A percentile compares a stretch with the other conserved stretches of the same genome.
These are phyloP conservation scores for Pseudogymnoascus pannorum DNA, from an alignment of 2,329 filamentous ascomycete genomes.

Conservation along the genomic window DNA sequence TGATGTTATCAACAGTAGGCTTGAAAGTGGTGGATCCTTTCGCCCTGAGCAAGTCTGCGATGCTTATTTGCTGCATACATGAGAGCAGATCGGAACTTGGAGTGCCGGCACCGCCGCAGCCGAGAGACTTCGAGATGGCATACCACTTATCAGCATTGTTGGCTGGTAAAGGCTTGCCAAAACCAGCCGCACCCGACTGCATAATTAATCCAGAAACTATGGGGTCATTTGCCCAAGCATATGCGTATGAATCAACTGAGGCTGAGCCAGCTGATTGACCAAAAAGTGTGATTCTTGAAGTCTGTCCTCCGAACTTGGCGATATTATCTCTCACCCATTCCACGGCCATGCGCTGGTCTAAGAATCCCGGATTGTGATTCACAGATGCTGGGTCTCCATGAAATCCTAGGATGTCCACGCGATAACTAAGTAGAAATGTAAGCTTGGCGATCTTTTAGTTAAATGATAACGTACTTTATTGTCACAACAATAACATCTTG, in stretches of 20 bases:
- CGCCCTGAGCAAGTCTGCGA: conserved; percentile 17
- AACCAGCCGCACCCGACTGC: conserved; percentile 25
- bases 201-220: conserved; percentile 17
- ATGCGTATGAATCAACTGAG: conserved; percentile 32
- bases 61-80: conserved; percentile 23
- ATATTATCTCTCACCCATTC: conserved; percentile 34
- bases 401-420: conserved; percentile 30
- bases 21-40: conserved; percentile 19
- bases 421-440: conserved; percentile 17
- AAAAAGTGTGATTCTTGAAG: conserved; percentile 47
- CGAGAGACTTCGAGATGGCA: conserved; percentile 19
- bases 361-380: conserved; percentile 13
- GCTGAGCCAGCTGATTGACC: conserved; percentile 54
- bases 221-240: conserved; percentile 17
- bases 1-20: conserved; percentile 17
- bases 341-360: conserved; percentile 27
- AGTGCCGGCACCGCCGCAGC: conserved; percentile 24
- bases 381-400: conserved; percentile 21
- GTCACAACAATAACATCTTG: conserved; percentile 13
- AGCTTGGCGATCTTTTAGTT: neutral
- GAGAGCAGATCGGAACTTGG: conserved; percentile 19
- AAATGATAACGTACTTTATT: conserved; percentile 24
- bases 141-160: conserved; percentile 21
- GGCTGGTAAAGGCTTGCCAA: conserved; percentile 18
- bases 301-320: conserved; percentile 30